Evolutionary conservation across 257 asterid genomes (phyloP).

Genomic region (Paulownia fortunei): DNA sequence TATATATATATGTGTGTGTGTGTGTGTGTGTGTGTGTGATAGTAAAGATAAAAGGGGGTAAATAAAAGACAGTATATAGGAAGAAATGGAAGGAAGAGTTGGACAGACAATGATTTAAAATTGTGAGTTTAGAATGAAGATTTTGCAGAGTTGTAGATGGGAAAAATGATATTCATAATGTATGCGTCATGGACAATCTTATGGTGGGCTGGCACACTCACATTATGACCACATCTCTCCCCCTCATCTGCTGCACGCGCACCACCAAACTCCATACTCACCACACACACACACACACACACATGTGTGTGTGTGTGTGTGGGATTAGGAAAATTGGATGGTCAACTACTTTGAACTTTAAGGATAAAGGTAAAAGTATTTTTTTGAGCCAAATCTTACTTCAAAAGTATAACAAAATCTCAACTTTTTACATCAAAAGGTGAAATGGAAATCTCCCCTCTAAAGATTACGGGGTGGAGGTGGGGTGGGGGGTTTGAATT

Average conservation of each 20-base stretch:
- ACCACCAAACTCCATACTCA: slow-evolving; percentile 67
- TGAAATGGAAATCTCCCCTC: slow-evolving; percentile 37
- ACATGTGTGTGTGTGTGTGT: neutral
- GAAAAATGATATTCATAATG: slow-evolving; percentile 39
- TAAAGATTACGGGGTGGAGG: slow-evolving; percentile 1
- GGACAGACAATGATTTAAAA: slow-evolving; percentile 53
- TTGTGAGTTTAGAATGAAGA: slow-evolving; percentile 50
- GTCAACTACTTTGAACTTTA: slow-evolving; percentile 34
- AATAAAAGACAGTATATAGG: no score
- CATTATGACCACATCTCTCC: slow-evolving; percentile 57
- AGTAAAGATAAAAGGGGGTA: no score
- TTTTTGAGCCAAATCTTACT: slow-evolving; percentile 45
- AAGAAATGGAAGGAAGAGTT: slow-evolving; percentile 22
- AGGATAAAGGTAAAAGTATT: slow-evolving; percentile 21
- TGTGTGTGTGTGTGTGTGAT: no score
- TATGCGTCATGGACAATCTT: slow-evolving; percentile 70
- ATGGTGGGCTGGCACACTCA: slow-evolving; percentile 64
- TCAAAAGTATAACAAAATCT: slow-evolving; percentile 48
- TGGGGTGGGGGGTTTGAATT: slow-evolving; percentile 41
- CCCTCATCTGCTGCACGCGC: slow-evolving; percentile 72
- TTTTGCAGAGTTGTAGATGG: slow-evolving; percentile 12
- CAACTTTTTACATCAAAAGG: slow-evolving; percentile 56
- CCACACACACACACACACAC: neutral
- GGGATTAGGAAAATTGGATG: slow-evolving; percentile 13
- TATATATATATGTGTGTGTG: slow-evolving; percentile 14